Percentiles rank a stretch among this genome's conserved stretches.
Evolutionary conservation across 148 eudicot species (phyloP).

Genomic region (Chenopodium album): DNA sequence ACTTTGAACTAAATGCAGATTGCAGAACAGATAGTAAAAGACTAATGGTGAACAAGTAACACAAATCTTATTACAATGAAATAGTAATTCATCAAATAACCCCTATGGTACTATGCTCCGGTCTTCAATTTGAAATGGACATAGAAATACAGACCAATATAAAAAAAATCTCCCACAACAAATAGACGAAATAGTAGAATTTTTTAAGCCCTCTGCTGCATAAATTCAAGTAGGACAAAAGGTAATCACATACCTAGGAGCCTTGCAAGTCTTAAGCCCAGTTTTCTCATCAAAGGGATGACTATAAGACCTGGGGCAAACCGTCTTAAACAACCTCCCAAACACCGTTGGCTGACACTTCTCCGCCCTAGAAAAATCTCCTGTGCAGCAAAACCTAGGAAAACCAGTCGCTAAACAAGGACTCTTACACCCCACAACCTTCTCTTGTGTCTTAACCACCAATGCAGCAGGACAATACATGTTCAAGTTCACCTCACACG

Average conservation of each 20-base stretch:
- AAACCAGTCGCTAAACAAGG: slow-evolving; percentile 56
- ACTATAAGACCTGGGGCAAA: slow-evolving; percentile 60
- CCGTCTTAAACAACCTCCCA: slow-evolving; percentile 44
- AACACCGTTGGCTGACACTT: slow-evolving; percentile 50
- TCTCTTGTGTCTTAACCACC: slow-evolving; percentile 39
- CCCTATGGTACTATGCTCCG: background rate
- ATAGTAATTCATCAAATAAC: background rate
- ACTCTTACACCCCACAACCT: slow-evolving; percentile 80
- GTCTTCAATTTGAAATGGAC: background rate
- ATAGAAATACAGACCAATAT: background rate
- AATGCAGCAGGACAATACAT: slow-evolving; percentile 45
- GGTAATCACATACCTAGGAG: slow-evolving; percentile 55
- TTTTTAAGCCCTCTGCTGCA: background rate
- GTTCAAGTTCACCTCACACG: slow-evolving; percentile 62
- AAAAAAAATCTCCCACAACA: background rate
- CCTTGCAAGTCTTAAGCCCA: slow-evolving; percentile 60
- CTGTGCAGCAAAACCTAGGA: slow-evolving; percentile 52
- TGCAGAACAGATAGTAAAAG: too few species aligned
- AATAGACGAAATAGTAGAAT: too few species aligned
- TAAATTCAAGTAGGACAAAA: slow-evolving; percentile 56
- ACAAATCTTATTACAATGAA: background rate
- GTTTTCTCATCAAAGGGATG: slow-evolving; percentile 52
- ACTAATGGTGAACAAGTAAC: too few species aligned
- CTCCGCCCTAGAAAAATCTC: slow-evolving; percentile 36
- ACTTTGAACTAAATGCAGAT: background rate